Evolutionary conservation across 306 rosid genomes (phyloP).

Genomic region (Acacia crassicarpa): DNA sequence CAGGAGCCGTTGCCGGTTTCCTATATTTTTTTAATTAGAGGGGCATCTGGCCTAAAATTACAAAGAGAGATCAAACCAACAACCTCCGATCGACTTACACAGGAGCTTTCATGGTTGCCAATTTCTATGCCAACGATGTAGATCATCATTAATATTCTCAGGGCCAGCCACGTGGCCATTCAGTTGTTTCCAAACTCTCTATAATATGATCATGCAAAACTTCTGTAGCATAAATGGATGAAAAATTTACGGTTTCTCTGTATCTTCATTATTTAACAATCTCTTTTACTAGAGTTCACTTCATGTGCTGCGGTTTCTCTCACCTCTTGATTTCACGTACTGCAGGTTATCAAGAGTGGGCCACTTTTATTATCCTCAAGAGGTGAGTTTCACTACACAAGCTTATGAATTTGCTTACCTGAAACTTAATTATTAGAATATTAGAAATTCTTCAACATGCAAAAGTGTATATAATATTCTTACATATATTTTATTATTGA

Average conservation of each 20-base stretch:
- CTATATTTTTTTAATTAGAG: no score
- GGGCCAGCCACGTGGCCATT: background rate
- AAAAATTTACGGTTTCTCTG: background rate
- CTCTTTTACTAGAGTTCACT: background rate
- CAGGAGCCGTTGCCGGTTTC: background rate
- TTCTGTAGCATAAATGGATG: background rate
- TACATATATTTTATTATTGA: background rate
- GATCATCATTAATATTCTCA: conserved; percentile 1
- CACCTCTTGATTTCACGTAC: conserved; percentile 24
- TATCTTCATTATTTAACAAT: background rate
- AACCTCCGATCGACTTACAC: no score
- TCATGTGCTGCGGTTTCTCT: background rate
- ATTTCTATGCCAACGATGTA: conserved; percentile 4
- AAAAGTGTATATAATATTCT: conserved; percentile 13
- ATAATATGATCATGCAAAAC: background rate
- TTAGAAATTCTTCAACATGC: background rate
- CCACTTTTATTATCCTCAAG: conserved; percentile 90
- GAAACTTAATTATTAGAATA: background rate
- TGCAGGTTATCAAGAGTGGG: conserved; percentile 94
- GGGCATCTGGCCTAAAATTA: no score
- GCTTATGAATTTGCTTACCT: conserved; percentile 16
- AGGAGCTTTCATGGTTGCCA: background rate
- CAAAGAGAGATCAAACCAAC: no score
- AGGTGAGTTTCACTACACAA: conserved; percentile 56
- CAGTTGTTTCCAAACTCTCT: background rate